Conservation (phyloP, 2,329 filamentous ascomycete species). For the Penicillium sclerotigenum region DNA sequence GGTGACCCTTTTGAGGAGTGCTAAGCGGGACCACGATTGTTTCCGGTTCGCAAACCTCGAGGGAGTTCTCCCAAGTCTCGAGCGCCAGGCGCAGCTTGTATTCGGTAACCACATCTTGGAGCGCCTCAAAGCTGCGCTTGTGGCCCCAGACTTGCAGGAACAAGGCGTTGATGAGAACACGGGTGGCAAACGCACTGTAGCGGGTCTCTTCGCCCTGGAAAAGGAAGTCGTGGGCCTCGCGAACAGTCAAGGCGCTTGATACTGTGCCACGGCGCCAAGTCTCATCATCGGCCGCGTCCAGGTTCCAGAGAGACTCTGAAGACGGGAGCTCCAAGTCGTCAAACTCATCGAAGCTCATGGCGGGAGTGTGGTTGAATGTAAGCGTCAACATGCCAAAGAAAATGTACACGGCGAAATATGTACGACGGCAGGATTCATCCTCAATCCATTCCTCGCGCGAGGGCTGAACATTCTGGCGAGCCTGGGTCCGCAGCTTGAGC, state of each 20-base stretch:
- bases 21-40: conserved; percentile 82
- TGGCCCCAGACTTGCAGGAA: conserved; percentile 99
- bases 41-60: conserved; percentile 90
- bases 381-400: conserved; percentile 94
- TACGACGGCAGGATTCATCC: conserved; percentile 92
- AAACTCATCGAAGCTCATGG: conserved; percentile 97
- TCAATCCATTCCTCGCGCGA: conserved; percentile 90
- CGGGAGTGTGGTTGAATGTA: conserved; percentile 96
- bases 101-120: conserved; percentile 96
- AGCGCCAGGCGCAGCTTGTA: conserved; percentile 94
- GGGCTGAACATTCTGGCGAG: conserved; percentile 70
- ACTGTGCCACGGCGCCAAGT: conserved; percentile 76
- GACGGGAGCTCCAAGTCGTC: conserved; percentile 89
- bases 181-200: conserved; percentile 95
- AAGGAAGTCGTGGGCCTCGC: conserved; percentile 89
- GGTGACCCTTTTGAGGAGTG: conserved; percentile 92
- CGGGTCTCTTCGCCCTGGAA: conserved; percentile 88
- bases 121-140: conserved; percentile 94
- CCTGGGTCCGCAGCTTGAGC: conserved; percentile 86
- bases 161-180: conserved; percentile 97
- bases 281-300: conserved; percentile 72
- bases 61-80: conserved; percentile 98
- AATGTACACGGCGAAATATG: conserved; percentile 98
- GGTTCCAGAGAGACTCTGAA: conserved; percentile 90
- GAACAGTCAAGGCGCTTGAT: conserved; percentile 77